Evolutionary conservation across 2,329 filamentous ascomycete genomes (phyloP), one percentile per base, ranked within the genome.

Genomic region (Mariannaea sp.): DNA sequence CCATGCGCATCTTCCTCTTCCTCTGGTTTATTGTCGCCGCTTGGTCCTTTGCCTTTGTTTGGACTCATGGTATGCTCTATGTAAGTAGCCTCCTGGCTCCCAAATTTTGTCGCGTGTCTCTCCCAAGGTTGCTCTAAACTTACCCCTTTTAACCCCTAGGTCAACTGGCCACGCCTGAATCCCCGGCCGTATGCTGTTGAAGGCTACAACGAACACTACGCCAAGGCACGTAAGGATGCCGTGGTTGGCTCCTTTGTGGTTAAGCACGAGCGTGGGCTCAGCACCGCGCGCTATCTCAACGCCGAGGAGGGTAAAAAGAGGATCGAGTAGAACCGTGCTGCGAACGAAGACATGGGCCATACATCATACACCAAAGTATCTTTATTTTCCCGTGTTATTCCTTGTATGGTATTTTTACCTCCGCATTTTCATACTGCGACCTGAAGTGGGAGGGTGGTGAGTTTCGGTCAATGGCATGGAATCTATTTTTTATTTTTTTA

Each of bases 241-340:
- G 71, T 99, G 14, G 81, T 97, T 41, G 94, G 94, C 3, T 76
- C 83, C 12, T 82, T 96, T 56, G 70, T 76, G 17, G 79, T 82
- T 22, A 77, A 78, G 41, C 92, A 96, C 68, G 90, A 96, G 73
- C 81, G 92, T 13, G 91, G 92, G 3, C 82, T 90, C 57, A 96
- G 91, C 74, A 90, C 89, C 60, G 87, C 88, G 36, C 81, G 90
- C 57, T 87, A 95, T 64, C 82, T 90, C 26, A 94, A 88, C 64
- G 84, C 95, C 49, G 94, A 99, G 72, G 94, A 99, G 75, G 94
- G 94, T 47, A 99, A 99, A 82, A 99, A 97, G 83, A 90, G 94
- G 71, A 95, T 96, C 68, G 94, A 99, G 71, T 92, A 82, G 64
- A 65, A 20, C 10, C 29, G 13, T 44, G 39, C 29, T 40, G 32